Conservation (phyloP, 1,139 yeast genomes). For the Sugiyamaella grinbergsii region DNA sequence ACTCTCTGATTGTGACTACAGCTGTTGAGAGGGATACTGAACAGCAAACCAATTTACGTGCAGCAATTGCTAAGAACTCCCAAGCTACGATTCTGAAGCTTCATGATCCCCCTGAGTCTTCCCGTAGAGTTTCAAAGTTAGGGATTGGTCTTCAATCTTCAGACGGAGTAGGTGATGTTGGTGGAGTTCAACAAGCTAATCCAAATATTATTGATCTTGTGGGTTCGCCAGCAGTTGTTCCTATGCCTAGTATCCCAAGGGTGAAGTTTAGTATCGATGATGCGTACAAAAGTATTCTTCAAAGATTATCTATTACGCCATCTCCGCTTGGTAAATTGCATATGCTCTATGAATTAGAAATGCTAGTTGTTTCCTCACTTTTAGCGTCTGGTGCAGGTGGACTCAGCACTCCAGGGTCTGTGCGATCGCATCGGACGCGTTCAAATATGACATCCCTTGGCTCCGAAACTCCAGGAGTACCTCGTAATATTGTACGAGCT, state of each 20-base stretch:
- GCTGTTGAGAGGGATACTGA: constrained; percentile 26
- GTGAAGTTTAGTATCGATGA: constrained; percentile 34
- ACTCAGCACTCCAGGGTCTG: constrained; percentile 30
- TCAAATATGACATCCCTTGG: constrained; percentile 32
- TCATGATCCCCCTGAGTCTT: constrained; percentile 28
- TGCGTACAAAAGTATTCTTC: constrained; percentile 35
- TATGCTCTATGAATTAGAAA: constrained; percentile 36
- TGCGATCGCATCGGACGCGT: constrained; percentile 29
- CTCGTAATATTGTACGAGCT: constrained; percentile 17
- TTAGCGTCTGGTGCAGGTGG: constrained; percentile 22
- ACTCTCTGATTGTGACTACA: constrained; percentile 31
- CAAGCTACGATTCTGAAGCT: constrained; percentile 26
- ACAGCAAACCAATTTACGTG: constrained; percentile 25
- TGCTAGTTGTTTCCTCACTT: constrained; percentile 38
- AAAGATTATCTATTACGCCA: constrained; percentile 35
- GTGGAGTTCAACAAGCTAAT: not conserved
- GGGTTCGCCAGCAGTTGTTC: not conserved
- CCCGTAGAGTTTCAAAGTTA: constrained; percentile 15
- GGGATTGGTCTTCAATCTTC: constrained; percentile 7
- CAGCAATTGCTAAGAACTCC: constrained; percentile 28
- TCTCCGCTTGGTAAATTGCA: constrained; percentile 39
- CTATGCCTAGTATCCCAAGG: constrained; percentile 3
- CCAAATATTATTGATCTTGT: not conserved
- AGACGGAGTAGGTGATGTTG: not conserved
- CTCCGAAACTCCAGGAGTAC: constrained; percentile 27